Conservation (phyloP, 2,329 filamentous ascomycete species). For the Rutstroemia sp. region DNA sequence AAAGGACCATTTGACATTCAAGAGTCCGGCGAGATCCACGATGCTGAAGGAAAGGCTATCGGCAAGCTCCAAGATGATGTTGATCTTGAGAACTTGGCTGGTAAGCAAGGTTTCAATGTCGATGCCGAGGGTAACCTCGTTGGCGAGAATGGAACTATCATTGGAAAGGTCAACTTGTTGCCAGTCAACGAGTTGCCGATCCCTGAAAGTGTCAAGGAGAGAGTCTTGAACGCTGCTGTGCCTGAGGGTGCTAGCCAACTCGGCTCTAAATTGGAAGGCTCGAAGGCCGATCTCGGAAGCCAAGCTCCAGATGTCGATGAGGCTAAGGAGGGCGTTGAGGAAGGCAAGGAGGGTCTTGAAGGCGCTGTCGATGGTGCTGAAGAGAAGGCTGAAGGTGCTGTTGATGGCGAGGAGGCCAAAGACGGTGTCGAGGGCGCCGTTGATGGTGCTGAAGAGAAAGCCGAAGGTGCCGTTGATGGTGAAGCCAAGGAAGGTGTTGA, state of each 20-base stretch:
- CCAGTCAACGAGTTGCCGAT: conserved; percentile 7
- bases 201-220: conserved; percentile 4
- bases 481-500: background rate
- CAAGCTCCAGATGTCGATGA: conserved; percentile 1
- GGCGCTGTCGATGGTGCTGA: conserved; percentile 25
- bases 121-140: conserved; percentile 53
- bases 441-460: conserved; percentile 30
- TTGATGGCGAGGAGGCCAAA: background rate
- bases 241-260: background rate
- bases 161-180: conserved; percentile 42
- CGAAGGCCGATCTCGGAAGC: conserved; percentile 1
- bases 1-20: conserved; percentile 9
- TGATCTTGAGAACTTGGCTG: conserved; percentile 2
- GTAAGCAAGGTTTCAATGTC: conserved; percentile 39
- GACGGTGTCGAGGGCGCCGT: conserved; percentile 10
- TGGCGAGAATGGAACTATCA: conserved; percentile 49
- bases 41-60: conserved; percentile 6
- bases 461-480: background rate
- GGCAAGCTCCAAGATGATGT: conserved; percentile 4
- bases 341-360: background rate
- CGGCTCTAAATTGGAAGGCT: background rate
- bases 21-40: conserved; percentile 2
- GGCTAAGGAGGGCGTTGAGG: background rate
- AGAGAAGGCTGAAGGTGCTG: conserved; percentile 23
- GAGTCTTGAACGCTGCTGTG: background rate